Base-by-base conservation (phyloP, 352 stramenopile genomes). In the Pythium apleroticum region DNA sequence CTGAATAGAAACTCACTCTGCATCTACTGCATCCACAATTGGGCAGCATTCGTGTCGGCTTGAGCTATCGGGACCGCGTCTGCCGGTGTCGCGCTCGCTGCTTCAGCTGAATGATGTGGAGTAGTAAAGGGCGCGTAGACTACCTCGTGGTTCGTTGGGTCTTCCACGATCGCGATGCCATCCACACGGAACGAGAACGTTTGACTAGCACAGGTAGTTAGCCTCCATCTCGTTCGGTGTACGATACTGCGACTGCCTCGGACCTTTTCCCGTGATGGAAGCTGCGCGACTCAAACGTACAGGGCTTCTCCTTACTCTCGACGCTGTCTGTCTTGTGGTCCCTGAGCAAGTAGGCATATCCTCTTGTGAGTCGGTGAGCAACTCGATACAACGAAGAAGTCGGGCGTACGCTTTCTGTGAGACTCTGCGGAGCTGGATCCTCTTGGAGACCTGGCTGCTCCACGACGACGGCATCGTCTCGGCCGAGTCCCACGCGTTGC, bases 391-490 rank as follows among this genome's bases (percentile, higher is more conserved):
- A 33, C 9, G 30, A 33, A 33, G 30, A 33, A 9, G 4, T 9
- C 4, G 4, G 9, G 24, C 39, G 41, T 49, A 49, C 41, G 20
- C 12, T 8, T 49, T 20, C 3, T 7, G 17, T 4, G n/a, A n/a
- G 9, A 22, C 41, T 4, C 19, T 27, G 19, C 41, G 79, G 28
- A 91, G 63, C 46, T 86, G 53, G 31, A 91, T 85, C n/a, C 81
- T 65, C 62, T 86, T 90, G 19, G 71, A 75, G 12, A 91, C 83
- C 67, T 90, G 81, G 12, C 62, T 79, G 14, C 71, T 81, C 83
- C 83, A 91, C 9, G 77, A 87, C 25, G 79, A 79, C 22, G 80
- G 83, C 64, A 91, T 66, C 45, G 70, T 85, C 57, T 91, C 82
- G 12, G 69, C 35, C 45, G 72, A 62, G 3, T 90, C 82, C 80